Evolutionary conservation across 2,329 filamentous ascomycete genomes (phyloP), one percentile per base, ranked within the genome.

Genomic region (Aspergillus nomiae): DNA sequence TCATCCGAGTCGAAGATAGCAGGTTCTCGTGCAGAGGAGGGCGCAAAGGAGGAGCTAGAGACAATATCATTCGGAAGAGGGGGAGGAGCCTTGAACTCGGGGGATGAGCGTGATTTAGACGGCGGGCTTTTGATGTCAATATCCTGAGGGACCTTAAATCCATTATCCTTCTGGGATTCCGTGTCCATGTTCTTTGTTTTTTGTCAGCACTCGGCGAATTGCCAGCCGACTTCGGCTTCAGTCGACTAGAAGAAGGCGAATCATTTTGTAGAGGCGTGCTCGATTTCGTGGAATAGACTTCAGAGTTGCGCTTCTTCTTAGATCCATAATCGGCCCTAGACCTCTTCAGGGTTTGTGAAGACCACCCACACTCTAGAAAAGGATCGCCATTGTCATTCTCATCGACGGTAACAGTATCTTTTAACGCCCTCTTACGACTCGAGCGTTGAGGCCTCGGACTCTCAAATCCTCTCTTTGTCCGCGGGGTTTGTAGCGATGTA

Each of bases 1-100:
- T 72, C 64, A 45, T 73, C 67, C 12, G 71, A 69, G 10, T 71
- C 72, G 28, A 72, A 62, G n/a, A 67, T 41, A 24, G 60, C 53
- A 24, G 56, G 50, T 14, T 71, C 67, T 26, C 67, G 68, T 48
- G 62, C 63, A 6, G 71, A 72, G 28, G 66, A 68, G 30, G 70
- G 66, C 14, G 67, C 69, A 16, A 73, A 55, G 4, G 76, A 77
- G 11, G 75, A 74, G 60, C 67, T 73, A 10, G 73, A 70, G 19
- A 67, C 65, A 10, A 60, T 66, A 53, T 70, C 70, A 16, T 61
- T 62, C 6, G 71, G 70, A 19, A 74, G 60, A 7, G 59, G 48
- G 2, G 66, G 65, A 8, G 75, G 73, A 8, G 71, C 48, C 63
- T 72, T 76, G 55, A 77, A 76, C 45, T 63, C 56, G 2, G 67